Base-by-base conservation (phyloP, 192 early-diverging fungal genomes). In the Dispira parvispora region DNA sequence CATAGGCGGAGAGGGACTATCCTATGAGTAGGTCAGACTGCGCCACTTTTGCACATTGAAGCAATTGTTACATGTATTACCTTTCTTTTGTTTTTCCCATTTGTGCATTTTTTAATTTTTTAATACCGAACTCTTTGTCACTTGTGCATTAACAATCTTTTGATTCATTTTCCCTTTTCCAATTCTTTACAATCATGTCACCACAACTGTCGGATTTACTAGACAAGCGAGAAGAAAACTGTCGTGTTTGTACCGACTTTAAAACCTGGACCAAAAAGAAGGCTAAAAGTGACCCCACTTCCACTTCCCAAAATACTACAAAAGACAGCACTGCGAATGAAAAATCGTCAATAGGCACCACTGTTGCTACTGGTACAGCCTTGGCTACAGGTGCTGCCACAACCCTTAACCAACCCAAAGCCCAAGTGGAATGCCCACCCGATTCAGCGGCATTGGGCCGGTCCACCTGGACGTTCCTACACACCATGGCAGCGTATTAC, bases 401-500 rank as follows among this genome's bases (percentile, higher is more conserved):
- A 5, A 50, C 47, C 32, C 32, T 4, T 4, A 38, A 38, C 32
- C 32, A 38, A 6, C 1, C 32, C 32, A 38, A 38, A 6, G 6
- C 32, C 32, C 32, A 38, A 50, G 57, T 69, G 52, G 78, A 82
- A 49, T 94, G 91, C 67, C 92, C 91, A 18, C 82, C 91, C 0
- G 93, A 98, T 69, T 82, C 82, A 8, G 73, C 78, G 61, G 76
- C 78, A 38, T 84, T 98, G 21, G 96, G 96, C 25, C 73, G 78
- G 5, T 79, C 90, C n/a, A 92, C 91, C 0, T 99, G 96, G 96
- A 96, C 93, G 5, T 91, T 96, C 61, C 75, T 99, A 54, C 96
- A 98, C 70, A 94, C 93, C 0, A 93, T 94, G 84, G 90, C 92
- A 4, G 92, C 93, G 0, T 94, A 98, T 74, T 98, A 98, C 67